These are phyloP conservation scores for Cichorium intybus DNA, from an alignment of 140 eudicot genomes.

Conservation along the genomic window DNA sequence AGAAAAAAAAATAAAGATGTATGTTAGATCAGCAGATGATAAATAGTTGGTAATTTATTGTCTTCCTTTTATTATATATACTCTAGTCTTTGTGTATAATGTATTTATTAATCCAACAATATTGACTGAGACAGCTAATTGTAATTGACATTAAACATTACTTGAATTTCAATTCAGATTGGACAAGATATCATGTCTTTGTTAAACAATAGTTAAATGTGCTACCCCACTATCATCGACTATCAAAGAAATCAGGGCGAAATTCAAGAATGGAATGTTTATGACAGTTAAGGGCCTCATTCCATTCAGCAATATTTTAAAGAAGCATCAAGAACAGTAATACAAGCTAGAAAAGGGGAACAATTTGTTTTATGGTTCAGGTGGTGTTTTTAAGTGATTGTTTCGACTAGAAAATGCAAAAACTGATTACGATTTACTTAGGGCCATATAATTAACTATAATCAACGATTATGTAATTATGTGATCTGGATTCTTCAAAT, in stretches of 20 bases:
- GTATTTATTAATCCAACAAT: not conserved
- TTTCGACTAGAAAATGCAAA: not conserved
- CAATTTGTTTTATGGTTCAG: not conserved
- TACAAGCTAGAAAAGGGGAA: conserved; percentile 1
- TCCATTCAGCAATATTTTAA: not conserved
- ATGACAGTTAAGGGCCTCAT: conserved; percentile 7
- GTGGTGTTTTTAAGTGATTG: not conserved
- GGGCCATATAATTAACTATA: not conserved
- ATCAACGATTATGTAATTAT: not conserved
- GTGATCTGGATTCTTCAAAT: not conserved
- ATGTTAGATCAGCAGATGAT: not conserved
- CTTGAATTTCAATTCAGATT: not conserved
- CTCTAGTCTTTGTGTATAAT: not conserved
- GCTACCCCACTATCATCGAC: not conserved
- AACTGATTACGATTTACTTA: not conserved
- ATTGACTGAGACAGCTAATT: not conserved
- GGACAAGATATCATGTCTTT: not conserved
- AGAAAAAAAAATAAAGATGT: not conserved
- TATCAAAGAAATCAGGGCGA: not conserved
- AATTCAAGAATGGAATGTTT: not conserved
- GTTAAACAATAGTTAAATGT: not conserved
- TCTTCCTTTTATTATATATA: not conserved
- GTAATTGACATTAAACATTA: not conserved
- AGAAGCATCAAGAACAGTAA: not conserved
- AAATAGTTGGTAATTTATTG: not conserved